phyloP scores from a whole-genome alignment of 2,329 filamentous ascomycete species.

The Trichophyton rubrum region DNA sequence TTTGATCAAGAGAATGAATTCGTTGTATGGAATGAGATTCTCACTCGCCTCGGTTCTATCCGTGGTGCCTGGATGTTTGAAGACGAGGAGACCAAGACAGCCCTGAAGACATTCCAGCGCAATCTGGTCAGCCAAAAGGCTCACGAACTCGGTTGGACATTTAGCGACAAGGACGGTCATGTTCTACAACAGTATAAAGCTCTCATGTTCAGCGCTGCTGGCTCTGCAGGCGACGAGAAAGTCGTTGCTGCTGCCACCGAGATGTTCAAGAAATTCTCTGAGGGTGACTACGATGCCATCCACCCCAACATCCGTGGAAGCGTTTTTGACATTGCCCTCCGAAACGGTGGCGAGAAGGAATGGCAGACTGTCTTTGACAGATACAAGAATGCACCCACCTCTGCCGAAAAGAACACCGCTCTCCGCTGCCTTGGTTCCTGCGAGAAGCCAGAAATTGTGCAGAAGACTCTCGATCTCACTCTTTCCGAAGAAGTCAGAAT shows the following conservation, averaged over 20 bases:
- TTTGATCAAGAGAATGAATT: slow-evolving; percentile 74
- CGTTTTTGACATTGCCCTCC: slow-evolving; percentile 73
- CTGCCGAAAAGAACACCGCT: slow-evolving; percentile 84
- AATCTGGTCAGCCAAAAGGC: slow-evolving; percentile 66
- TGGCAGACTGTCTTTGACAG: slow-evolving; percentile 67
- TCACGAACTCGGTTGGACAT: slow-evolving; percentile 78
- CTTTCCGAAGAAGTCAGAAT: slow-evolving; percentile 75
- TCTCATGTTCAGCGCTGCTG: slow-evolving; percentile 74
- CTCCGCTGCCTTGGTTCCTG: slow-evolving; percentile 71
- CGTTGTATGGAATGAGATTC: slow-evolving; percentile 90
- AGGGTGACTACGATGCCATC: slow-evolving; percentile 66
- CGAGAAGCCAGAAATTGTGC: slow-evolving; percentile 63
- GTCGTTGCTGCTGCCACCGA: slow-evolving; percentile 71
- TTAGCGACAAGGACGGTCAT: slow-evolving; percentile 73
- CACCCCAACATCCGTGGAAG: slow-evolving; percentile 83
- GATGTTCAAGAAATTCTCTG: slow-evolving; percentile 77
- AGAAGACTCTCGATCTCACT: slow-evolving; percentile 64
- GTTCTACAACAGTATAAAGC: slow-evolving; percentile 91
- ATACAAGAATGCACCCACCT: slow-evolving; percentile 61
- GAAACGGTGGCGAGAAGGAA: slow-evolving; percentile 74
- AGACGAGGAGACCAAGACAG: slow-evolving; percentile 55
- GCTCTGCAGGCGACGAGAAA: slow-evolving; percentile 63
- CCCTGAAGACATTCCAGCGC: slow-evolving; percentile 70
- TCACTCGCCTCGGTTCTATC: slow-evolving; percentile 63
- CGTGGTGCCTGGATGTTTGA: slow-evolving; percentile 83